phyloP scores from a whole-genome alignment of 768 basidiomycete genomes.

The Lyophyllum decastes region DNA sequence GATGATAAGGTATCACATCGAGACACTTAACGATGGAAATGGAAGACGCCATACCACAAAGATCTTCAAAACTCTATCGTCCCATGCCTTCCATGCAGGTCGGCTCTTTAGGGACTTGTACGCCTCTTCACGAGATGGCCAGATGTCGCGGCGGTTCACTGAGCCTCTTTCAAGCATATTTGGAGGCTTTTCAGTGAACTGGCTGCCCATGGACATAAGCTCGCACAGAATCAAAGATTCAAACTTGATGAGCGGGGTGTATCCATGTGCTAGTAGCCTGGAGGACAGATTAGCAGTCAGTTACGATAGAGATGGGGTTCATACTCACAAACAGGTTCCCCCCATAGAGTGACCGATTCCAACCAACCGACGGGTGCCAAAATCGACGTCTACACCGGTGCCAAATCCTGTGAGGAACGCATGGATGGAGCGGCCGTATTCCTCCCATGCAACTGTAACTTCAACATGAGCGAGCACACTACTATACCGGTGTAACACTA shows the following conservation, averaged over 20 bases:
- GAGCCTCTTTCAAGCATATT: slow-evolving; percentile 32
- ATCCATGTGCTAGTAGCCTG: slow-evolving; percentile 44
- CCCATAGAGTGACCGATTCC: slow-evolving; percentile 62
- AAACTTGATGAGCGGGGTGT: slow-evolving; percentile 39
- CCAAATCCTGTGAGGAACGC: slow-evolving; percentile 49
- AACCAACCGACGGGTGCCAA: slow-evolving; percentile 45
- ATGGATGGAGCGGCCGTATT: slow-evolving; percentile 50
- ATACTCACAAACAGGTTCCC: slow-evolving; percentile 42
- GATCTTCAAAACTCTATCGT: slow-evolving; percentile 43
- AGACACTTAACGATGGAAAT: not conserved
- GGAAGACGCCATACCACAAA: slow-evolving; percentile 37
- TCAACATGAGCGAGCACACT: not conserved
- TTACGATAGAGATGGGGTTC: not conserved
- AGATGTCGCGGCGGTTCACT: slow-evolving; percentile 46
- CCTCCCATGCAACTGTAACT: slow-evolving; percentile 50
- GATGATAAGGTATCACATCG: not conserved
- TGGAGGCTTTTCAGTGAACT: slow-evolving; percentile 11
- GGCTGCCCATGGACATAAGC: slow-evolving; percentile 37
- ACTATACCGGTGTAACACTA: too few species aligned
- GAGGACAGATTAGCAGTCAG: not conserved
- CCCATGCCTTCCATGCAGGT: slow-evolving; percentile 48
- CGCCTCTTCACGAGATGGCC: slow-evolving; percentile 53
- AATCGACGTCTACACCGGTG: slow-evolving; percentile 49
- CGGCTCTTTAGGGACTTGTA: slow-evolving; percentile 36
- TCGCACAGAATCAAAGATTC: slow-evolving; percentile 45